Evolutionary conservation across 805 yeast species (phyloP), one percentile per base, ranked within the genome.

Genomic region (Phaffomyces opuntiae): DNA sequence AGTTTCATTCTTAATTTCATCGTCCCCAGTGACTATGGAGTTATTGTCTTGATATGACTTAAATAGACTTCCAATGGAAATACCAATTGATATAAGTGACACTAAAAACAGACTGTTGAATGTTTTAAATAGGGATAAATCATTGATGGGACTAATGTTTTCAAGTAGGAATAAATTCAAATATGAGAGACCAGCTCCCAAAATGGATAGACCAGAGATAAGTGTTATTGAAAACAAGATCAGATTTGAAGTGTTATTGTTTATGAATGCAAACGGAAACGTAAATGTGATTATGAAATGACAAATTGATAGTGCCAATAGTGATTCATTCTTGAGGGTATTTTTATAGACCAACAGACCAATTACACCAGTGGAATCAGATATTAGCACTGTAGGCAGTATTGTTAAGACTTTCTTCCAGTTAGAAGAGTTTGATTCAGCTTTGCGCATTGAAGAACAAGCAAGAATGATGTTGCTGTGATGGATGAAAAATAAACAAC

Each of bases 151-250:
- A 5, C 24, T 11, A 9, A 29, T 40, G 26, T 27, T 29, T 19
- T 36, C 13, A 31, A 36, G 42, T 8, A 31, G 36, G 5, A 38
- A 36, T 14, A 44, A 14, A 38, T 44, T 44, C 38, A 56, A 29
- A 12, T 46, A 42, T 14, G 51, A 46, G 44, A 58, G 55, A 16
- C 61, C 59, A 40, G 62, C 57, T 53, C 60, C 60, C 38, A 57
- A 42, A 19, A 56, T 47, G 3, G 49, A 17, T 1, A 46, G 12
- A 9, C 51, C 26, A 9, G 58, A 51, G 8, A 46, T 8, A 4
- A 29, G 33, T 2, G 21, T 33, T 36, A 42, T 44, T 35, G 11
- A 31, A 3, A 13, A 4, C 19, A 37, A 12, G 21, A n/a, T 9
- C 14, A 27, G 4, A 26, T 19, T 9, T 24, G 44, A 21, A 12